These are phyloP conservation scores for Stephania cephalantha DNA, from an alignment of 164 flowering plant genomes.

Conservation along the genomic window DNA sequence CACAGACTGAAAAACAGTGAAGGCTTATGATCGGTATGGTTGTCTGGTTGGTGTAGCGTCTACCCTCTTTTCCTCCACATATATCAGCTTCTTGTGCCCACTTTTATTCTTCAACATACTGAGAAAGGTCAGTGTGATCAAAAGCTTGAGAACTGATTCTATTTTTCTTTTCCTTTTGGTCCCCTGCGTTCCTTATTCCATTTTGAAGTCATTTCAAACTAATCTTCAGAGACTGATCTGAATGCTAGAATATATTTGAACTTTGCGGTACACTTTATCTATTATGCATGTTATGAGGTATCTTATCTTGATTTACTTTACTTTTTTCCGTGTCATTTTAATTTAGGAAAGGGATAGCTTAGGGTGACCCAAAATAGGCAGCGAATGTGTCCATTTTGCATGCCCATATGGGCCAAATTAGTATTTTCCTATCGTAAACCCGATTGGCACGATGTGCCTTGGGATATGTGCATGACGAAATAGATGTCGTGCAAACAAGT, in stretches of 20 bases:
- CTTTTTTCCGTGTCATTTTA: not conserved
- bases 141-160: not conserved
- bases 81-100: not conserved
- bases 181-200: not conserved
- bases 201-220: not conserved
- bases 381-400: too few relatives aligned
- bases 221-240: not conserved
- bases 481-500: too few relatives aligned
- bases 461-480: too few relatives aligned
- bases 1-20: too few relatives aligned
- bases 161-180: not conserved
- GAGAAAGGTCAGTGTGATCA: not conserved
- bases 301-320: not conserved
- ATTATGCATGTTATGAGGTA: not conserved
- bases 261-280: not conserved
- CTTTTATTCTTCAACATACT: not conserved
- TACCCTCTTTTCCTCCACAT: not conserved
- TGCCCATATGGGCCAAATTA: too few relatives aligned
- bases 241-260: not conserved
- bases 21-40: too few relatives aligned
- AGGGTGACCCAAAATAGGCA: too few relatives aligned
- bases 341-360: too few relatives aligned
- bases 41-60: not conserved
- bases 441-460: too few relatives aligned
- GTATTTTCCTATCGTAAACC: too few relatives aligned